phyloP scores from a whole-genome alignment of 2,329 filamentous ascomycete species.

The Pseudocercospora eumusae region DNA sequence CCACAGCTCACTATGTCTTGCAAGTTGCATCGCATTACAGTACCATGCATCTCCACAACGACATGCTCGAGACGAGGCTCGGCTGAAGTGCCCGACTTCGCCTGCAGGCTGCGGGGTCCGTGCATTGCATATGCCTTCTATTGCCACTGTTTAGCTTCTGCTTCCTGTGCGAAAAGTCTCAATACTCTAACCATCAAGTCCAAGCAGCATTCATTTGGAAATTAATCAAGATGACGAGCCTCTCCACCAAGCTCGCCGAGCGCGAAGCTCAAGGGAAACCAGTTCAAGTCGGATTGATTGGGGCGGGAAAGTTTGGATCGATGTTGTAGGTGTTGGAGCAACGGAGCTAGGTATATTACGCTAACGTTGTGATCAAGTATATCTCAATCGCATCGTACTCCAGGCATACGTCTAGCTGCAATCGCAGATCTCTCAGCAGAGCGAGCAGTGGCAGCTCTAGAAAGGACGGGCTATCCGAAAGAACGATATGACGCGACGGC shows the following conservation, averaged over 20 bases:
- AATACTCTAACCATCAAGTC: not conserved
- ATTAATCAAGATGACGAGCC: slow-evolving; percentile 40
- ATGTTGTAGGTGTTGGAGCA: slow-evolving; percentile 43
- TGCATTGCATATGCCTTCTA: not conserved
- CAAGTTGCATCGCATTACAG: no score
- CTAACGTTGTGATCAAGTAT: slow-evolving; percentile 35
- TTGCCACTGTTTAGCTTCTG: not conserved
- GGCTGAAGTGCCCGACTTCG: not conserved
- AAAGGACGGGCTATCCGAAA: slow-evolving; percentile 46
- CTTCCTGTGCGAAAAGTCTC: not conserved
- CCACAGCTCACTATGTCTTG: no score
- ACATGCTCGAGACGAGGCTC: slow-evolving; percentile 6
- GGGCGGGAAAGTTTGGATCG: slow-evolving; percentile 51
- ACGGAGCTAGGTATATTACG: not conserved
- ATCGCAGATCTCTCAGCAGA: slow-evolving; percentile 49
- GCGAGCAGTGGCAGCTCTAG: slow-evolving; percentile 45
- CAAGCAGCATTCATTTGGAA: not conserved
- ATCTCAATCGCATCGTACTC: slow-evolving; percentile 48
- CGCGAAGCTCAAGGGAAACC: slow-evolving; percentile 45
- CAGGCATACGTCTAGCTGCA: slow-evolving; percentile 47
- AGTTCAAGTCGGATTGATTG: slow-evolving; percentile 49
- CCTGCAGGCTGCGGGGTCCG: not conserved
- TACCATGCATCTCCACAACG: no score
- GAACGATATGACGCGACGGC: slow-evolving; percentile 44
- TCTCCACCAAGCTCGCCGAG: slow-evolving; percentile 47